Base-by-base conservation (phyloP, 495 filamentous ascomycete genomes). In the Extremus antarcticus region DNA sequence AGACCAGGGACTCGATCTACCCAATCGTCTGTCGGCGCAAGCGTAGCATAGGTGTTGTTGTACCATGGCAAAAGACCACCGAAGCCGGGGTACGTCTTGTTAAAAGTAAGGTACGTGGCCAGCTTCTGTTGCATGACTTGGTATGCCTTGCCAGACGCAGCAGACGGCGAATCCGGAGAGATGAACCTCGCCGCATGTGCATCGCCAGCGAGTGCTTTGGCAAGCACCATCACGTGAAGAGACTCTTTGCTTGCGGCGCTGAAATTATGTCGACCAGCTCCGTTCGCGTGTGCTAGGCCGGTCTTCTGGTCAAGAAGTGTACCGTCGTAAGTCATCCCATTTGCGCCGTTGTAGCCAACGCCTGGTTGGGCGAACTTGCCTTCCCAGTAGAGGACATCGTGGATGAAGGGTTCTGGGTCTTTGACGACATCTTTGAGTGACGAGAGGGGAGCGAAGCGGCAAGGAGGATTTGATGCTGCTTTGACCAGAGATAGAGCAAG, bases 221-320 rank as follows among this genome's bases (percentile, higher is more conserved):
- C 47, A 50, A 68, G 67, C 24, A 71, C 50, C 68, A 71, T 71
- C 21, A 71, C 54, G 53, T 70, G 66, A 23, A 71, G 63, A 19
- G 63, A 59, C 53, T 71, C 68, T 59, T 69, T 71, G 55, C 68
- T 71, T 11, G 68, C 68, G 8, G 68, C 67, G 50, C 64, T 69
- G 63, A 68, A 68, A 7, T 64, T 58, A 60, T 71, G 67, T 53
- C 66, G 65, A 29, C 49, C 54, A 17, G 43, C 43, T 4, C 43
- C 43, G 17, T 45, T 4, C n/a, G 43, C 16, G 9, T 64, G 64
- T 39, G 58, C 60, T 21, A 67, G 64, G 15, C 67, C 67, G 23
- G 68, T 70, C 4, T 50, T 56, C 53, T 53, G 62, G 38, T 69
- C 66, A 32, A 71, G 59, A 3, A 67, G 61, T 19, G 68, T 70